phyloP scores from a whole-genome alignment of 768 basidiomycete genomes.

The Daedaleopsis sinensis region DNA sequence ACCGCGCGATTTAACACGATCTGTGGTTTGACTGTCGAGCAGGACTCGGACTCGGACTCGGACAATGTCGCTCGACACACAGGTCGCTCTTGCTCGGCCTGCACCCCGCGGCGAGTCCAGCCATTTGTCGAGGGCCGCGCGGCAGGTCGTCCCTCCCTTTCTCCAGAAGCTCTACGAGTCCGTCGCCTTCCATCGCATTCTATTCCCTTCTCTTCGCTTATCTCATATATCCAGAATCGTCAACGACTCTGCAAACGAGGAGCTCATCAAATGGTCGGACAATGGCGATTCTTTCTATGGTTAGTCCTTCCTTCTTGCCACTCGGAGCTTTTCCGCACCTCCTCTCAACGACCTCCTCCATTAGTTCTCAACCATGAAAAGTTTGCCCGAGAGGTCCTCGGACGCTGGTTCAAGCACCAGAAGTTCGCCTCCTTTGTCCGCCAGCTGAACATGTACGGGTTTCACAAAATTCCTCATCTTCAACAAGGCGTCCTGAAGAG shows the following conservation, averaged over 20 bases:
- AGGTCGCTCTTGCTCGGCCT: constrained; percentile 57
- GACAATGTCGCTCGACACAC: constrained; percentile 53
- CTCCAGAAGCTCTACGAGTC: constrained; percentile 93
- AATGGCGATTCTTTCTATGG: constrained; percentile 93
- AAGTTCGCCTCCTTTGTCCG: constrained; percentile 93
- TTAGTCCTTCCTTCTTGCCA: constrained; percentile 34
- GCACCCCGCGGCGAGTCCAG: constrained; percentile 39
- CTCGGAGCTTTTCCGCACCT: background rate
- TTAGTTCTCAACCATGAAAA: constrained; percentile 90
- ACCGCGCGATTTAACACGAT: too few species aligned
- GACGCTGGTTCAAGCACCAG: constrained; percentile 96
- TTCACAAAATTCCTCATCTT: constrained; percentile 93
- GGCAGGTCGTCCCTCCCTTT: constrained; percentile 74
- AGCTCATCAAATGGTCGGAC: constrained; percentile 91
- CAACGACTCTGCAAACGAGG: constrained; percentile 78
- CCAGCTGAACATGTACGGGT: constrained; percentile 96
- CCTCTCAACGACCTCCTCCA: background rate
- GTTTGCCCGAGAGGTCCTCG: constrained; percentile 87
- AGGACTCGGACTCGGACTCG: background rate
- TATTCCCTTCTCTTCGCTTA: constrained; percentile 2
- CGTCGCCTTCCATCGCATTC: constrained; percentile 35
- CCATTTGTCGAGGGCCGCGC: constrained; percentile 48
- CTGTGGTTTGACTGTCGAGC: background rate
- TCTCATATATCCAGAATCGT: constrained; percentile 69
- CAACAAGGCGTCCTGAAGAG: constrained; percentile 91